Evolutionary conservation across 345 rosid genomes (phyloP), one percentile per base, ranked within the genome.

Genomic region (Gossypium mustelinum): DNA sequence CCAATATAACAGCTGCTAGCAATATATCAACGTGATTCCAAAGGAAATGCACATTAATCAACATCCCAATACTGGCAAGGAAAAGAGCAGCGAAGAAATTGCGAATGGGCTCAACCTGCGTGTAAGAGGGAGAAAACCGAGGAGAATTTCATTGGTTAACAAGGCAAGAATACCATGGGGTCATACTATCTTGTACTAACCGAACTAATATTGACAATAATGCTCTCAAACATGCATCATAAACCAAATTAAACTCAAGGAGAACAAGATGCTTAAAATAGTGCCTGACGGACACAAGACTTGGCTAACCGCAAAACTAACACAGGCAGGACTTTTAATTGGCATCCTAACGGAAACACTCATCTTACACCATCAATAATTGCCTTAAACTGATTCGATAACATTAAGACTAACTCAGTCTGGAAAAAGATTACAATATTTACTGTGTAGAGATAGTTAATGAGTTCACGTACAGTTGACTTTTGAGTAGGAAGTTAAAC

Each of bases 61-160:
- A 78, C 94, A 90, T 90, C 78, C 94, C 94, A 60, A 90, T 88
- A 82, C 92, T 90, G 78, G 94, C 88, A 72, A 90, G 89, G 83
- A 90, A 90, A 60, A 90, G 85, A 75, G 94, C 92, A 79, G 94
- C 94, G 79, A 89, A 89, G 83, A 89, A 85, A 76, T 89, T 89
- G 69, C 92, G 92, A 82, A 90, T 84, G 52, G 94, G 94, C 80
- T 90, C 94, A 79, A 90, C 86, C 92, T 89, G 76, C 48, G 41
- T 9, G 27, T 13, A 68, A 27, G 44, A 67, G 71, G 11, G n/a
- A 60, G 7, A 34, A 7, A 72, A 43, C 3, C 25, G 3, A 56
- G 3, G 14, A 22, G 34, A 72, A 58, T 8, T 56, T 57, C 65
- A 57, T 9, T 25, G 18, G 11, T 54, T 18, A 3, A 8, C 63